Base-by-base conservation (phyloP, 768 basidiomycete species). In the Tulasnella sp. region DNA sequence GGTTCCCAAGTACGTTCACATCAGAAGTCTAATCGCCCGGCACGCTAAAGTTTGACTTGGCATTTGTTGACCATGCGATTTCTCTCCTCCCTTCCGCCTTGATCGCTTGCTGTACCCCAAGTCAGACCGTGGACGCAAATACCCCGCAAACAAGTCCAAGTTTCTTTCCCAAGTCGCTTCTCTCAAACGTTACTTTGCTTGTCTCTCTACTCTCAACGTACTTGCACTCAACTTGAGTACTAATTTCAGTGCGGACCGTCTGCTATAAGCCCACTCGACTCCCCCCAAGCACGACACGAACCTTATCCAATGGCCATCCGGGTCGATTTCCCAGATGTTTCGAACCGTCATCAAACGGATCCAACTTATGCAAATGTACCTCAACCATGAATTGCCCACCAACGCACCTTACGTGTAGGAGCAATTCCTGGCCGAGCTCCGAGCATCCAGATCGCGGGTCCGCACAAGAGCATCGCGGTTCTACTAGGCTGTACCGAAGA, bases 321-420 rank as follows among this genome's bases (percentile, higher is more conserved):
- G 93, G 6, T 94, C 93, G 6, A 91, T 93, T 0, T 93, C 93
- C 11, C 90, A 93, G 82, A 86, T 95, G 12, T 95, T 93, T 86
- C 93, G 91, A 80, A 86, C 94, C 75, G 91, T 95, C 19, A 94
- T 95, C 83, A 93, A 92, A 81, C 93, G 52, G n/a, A 67, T 93
- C 0, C 91, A 93, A 80, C 87, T 93, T 45, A 84, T 93, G 3
- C 91, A 93, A 84, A 88, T 95, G 78, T 93, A 95, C 84, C 92
- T 95, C 84, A 94, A 95, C 80, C 93, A 89, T 78, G 93, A 94
- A 83, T 90, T 94, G 87, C 92, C 93, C 83, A 91, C 91, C 45
- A 95, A 95, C 80, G 90, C 92, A 2, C 86, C 87, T n/a, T 93
- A 95, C 82, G 93, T 95, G 75, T 91, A 91, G 0, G 89, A 91